Conservation (phyloP, 768 basidiomycete species). For the Lyophyllum shimeji region DNA sequence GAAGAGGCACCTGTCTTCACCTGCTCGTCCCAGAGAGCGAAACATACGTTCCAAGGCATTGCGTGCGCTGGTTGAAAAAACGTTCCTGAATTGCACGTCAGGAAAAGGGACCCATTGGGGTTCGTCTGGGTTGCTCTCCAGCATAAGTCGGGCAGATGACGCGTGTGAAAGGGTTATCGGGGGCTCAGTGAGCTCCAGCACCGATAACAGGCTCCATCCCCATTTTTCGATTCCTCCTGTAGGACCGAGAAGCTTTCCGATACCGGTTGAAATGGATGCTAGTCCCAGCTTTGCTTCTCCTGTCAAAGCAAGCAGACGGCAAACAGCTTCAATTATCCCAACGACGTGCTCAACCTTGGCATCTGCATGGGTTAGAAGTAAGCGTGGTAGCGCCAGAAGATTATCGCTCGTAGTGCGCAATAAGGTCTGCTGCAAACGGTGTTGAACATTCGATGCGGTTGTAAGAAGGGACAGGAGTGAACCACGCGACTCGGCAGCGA, state of each 20-base stretch:
- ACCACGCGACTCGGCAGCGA: slow-evolving; percentile 48
- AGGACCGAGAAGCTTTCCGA: slow-evolving; percentile 74
- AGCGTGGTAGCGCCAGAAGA: slow-evolving; percentile 68
- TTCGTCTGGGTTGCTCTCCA: slow-evolving; percentile 48
- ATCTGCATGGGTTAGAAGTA: slow-evolving; percentile 71
- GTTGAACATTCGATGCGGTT: slow-evolving; percentile 38
- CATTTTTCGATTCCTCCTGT: slow-evolving; percentile 86
- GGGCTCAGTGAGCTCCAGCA: slow-evolving; percentile 73
- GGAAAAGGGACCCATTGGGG: slow-evolving; percentile 52
- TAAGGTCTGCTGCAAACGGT: slow-evolving; percentile 53
- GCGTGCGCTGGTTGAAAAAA: slow-evolving; percentile 50
- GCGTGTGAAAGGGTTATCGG: slow-evolving; percentile 44
- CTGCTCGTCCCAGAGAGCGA: slow-evolving; percentile 64
- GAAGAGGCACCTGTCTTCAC: slow-evolving; percentile 67
- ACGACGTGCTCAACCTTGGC: slow-evolving; percentile 70
- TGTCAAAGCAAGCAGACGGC: slow-evolving; percentile 40
- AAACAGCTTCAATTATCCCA: slow-evolving; percentile 68
- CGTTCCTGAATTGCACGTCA: slow-evolving; percentile 53
- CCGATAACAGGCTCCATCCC: slow-evolving; percentile 84
- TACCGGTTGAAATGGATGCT: slow-evolving; percentile 46
- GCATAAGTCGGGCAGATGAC: slow-evolving; percentile 52
- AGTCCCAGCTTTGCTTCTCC: slow-evolving; percentile 25
- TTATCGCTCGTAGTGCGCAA: slow-evolving; percentile 63
- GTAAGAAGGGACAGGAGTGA: slow-evolving; percentile 48
- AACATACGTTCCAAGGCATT: slow-evolving; percentile 71